Conservation (phyloP, 169 alveolate species). For the Plasmodium relictum region DNA sequence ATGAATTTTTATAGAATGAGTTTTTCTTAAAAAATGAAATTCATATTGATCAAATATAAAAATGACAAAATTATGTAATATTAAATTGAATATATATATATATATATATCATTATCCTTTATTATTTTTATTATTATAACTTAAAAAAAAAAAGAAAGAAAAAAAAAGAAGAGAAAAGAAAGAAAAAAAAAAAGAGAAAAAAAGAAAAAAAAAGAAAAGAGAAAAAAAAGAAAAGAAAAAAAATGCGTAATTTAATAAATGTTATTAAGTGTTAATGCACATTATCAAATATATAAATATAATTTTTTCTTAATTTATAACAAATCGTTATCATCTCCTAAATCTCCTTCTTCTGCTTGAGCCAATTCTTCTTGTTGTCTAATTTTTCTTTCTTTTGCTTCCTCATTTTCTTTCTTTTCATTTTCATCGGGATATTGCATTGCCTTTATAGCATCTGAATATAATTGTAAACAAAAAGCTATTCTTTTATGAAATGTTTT, state of each 20-base stretch:
- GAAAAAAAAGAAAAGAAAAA: background rate
- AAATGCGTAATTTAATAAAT: background rate
- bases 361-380: slow-evolving; percentile 76
- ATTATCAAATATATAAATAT: background rate
- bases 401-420: slow-evolving; percentile 74
- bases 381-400: slow-evolving; percentile 61
- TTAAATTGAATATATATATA: background rate
- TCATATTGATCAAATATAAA: too few species aligned
- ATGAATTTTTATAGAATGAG: too few species aligned
- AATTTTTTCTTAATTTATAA: slow-evolving; percentile 3
- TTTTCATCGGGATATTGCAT: slow-evolving; percentile 81
- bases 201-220: too few species aligned
- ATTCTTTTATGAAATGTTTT: slow-evolving; percentile 93
- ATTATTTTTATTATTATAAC: background rate
- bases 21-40: too few species aligned
- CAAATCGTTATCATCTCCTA: slow-evolving; percentile 71
- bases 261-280: background rate
- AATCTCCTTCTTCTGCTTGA: slow-evolving; percentile 73
- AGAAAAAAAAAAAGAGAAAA: background rate
- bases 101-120: background rate
- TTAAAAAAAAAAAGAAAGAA: background rate
- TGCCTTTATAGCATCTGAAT: slow-evolving; percentile 93
- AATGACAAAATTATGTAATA: too few species aligned
- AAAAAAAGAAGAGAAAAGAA: background rate
- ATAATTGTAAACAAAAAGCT: slow-evolving; percentile 93